Conservation (phyloP, 345 rosid genomes). For the Brassica cretica region DNA sequence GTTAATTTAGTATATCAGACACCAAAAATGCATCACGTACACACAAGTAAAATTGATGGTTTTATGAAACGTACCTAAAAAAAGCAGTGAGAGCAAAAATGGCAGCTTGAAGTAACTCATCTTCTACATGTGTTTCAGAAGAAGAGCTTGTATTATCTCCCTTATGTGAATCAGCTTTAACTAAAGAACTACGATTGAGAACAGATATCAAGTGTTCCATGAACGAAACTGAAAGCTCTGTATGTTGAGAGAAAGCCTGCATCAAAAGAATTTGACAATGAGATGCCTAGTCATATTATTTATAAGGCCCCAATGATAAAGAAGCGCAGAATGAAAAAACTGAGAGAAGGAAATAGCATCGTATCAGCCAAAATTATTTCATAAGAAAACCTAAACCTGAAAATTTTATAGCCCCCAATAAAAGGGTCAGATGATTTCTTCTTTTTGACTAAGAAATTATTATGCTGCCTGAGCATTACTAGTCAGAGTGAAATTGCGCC, state of each 20-base stretch:
- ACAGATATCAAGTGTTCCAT: constrained; percentile 78
- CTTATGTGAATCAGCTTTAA: constrained; percentile 59
- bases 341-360: background rate
- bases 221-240: constrained; percentile 65
- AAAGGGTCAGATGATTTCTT: constrained; percentile 1
- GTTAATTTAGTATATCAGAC: constrained; percentile 35
- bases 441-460: background rate
- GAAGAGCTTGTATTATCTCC: constrained; percentile 53
- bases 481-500: constrained; percentile 6
- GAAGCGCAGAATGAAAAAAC: background rate
- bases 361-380: background rate
- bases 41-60: constrained; percentile 7
- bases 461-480: constrained; percentile 13
- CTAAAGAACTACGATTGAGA: constrained; percentile 60
- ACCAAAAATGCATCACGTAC: constrained; percentile 20
- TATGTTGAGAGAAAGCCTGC: constrained; percentile 87
- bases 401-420: background rate
- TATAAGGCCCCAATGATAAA: background rate
- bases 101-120: constrained; percentile 80
- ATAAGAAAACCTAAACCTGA: constrained; percentile 1
- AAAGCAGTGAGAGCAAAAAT: constrained; percentile 86
- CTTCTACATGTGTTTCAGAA: constrained; percentile 55
- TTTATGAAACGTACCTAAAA: constrained; percentile 55
- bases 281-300: background rate
- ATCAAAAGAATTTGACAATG: constrained; percentile 31